A percentile compares a stretch with the other conserved stretches of the same genome.
Conservation (phyloP, 768 basidiomycete genomes). For the Psilocybe cubensis region DNA sequence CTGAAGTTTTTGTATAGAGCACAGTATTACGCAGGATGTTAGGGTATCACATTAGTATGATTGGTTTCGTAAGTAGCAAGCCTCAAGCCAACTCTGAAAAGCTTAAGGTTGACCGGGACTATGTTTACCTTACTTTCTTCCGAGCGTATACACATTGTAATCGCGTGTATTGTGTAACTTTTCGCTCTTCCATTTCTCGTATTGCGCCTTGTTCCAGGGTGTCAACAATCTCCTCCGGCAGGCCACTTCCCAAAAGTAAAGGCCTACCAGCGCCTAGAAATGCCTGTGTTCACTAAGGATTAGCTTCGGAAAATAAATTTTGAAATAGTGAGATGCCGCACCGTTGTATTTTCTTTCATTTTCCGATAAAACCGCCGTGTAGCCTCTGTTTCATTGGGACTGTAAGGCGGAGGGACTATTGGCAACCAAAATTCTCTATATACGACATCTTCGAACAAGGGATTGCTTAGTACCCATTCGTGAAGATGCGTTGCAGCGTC, state of each 20-base stretch:
- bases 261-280: conserved; percentile 72
- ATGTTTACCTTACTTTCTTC: conserved; percentile 32
- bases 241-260: conserved; percentile 64
- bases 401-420: conserved; percentile 45
- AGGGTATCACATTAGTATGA: background rate
- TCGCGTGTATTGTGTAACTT: conserved; percentile 52
- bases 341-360: conserved; percentile 65
- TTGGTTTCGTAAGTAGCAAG: too few species aligned
- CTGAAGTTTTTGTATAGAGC: background rate
- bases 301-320: background rate
- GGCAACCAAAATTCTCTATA: conserved; percentile 68
- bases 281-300: conserved; percentile 39
- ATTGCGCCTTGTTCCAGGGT: conserved; percentile 54
- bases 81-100: too few species aligned
- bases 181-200: conserved; percentile 54
- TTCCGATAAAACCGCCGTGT: conserved; percentile 40
- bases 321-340: conserved; percentile 24
- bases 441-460: conserved; percentile 60
- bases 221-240: conserved; percentile 55
- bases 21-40: background rate
- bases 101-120: background rate
- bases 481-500: conserved; percentile 63
- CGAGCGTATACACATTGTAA: conserved; percentile 66
- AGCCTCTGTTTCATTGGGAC: conserved; percentile 43
- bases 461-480: conserved; percentile 57